These are phyloP conservation scores for Apiospora sp. DNA, from an alignment of 2,329 filamentous ascomycete genomes.

Conservation along the genomic window DNA sequence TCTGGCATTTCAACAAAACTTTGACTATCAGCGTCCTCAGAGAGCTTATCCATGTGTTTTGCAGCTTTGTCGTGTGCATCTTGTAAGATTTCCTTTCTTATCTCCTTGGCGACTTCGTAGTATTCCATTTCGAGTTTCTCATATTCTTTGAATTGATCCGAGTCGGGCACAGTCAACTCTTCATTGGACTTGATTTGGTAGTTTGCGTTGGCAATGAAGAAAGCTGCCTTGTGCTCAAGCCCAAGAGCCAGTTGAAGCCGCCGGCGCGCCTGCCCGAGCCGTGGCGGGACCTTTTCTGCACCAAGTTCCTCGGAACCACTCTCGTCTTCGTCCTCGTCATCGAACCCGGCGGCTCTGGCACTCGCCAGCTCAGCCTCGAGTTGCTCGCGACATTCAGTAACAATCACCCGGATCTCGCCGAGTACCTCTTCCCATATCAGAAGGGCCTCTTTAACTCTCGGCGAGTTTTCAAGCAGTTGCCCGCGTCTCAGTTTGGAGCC, in stretches of 20 bases:
- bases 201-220: slow-evolving; percentile 84
- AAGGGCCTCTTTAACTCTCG: slow-evolving; percentile 72
- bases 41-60: slow-evolving; percentile 69
- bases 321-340: slow-evolving; percentile 34
- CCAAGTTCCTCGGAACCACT: slow-evolving; percentile 41
- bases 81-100: slow-evolving; percentile 81
- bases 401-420: slow-evolving; percentile 56
- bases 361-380: slow-evolving; percentile 59
- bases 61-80: slow-evolving; percentile 64
- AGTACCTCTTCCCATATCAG: slow-evolving; percentile 71
- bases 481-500: slow-evolving; percentile 71
- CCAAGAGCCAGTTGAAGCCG: slow-evolving; percentile 78
- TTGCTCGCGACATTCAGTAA: slow-evolving; percentile 71
- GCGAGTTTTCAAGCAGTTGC: slow-evolving; percentile 81
- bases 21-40: slow-evolving; percentile 58
- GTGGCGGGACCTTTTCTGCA: slow-evolving; percentile 45
- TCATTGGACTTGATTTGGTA: slow-evolving; percentile 83
- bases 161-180: slow-evolving; percentile 69
- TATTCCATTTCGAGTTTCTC: slow-evolving; percentile 75
- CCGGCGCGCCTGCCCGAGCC: slow-evolving; percentile 66
- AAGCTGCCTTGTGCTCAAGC: slow-evolving; percentile 80
- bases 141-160: slow-evolving; percentile 69
- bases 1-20: slow-evolving; percentile 70
- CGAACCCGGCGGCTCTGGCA: slow-evolving; percentile 37
- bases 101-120: slow-evolving; percentile 80